Base-by-base conservation (phyloP, 768 basidiomycete species). In the Pisolithus marmoratus region DNA sequence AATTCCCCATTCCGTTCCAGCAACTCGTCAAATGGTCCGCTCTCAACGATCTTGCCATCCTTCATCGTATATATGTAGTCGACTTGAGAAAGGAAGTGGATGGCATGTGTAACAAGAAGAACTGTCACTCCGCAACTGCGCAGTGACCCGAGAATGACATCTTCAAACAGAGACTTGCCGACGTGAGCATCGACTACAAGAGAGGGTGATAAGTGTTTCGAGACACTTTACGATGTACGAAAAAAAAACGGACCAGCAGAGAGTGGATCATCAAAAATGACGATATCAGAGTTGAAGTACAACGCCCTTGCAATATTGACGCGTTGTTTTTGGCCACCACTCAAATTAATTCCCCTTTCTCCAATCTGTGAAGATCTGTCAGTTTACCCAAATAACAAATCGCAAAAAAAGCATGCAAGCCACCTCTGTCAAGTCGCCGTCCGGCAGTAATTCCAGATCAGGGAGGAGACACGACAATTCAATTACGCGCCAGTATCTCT, bases 351-450 rank as follows among this genome's bases (percentile, higher is more conserved):
- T 38, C 85, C 84, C 64, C 84, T 84, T 67, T 87, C 83, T 31
- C 85, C 82, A 46, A 86, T 85, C 84, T 84, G 46, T 20, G 22
- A 17, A 52, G 11, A 41, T 15, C 19, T 22, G 24, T 46, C 19
- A 45, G 23, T 11, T 14, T 11, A 19, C n/a, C 9, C 31, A 20
- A 12, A 37, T 31, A 14, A 12, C 1, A 6, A 15, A 14, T 34
- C 26, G 38, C 38, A 37, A 5, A 23, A 7, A n/a, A n/a, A n/a
- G n/a, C 19, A 22, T 24, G 8, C 20, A 42, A 51, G 72, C 44
- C 53, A 84, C 84, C 72, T 87, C 85, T 1, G 85, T 88, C 53
- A 84, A 59, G 63, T 90, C 87, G 11, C 85, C 85, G 62, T 85
- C 82, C 1, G 82, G 76, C 2, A 90, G 71, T 22, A 84, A 68